Base-by-base conservation (phyloP, 2,329 filamentous ascomycete genomes). In the Paraphaeosphaeria minitans region DNA sequence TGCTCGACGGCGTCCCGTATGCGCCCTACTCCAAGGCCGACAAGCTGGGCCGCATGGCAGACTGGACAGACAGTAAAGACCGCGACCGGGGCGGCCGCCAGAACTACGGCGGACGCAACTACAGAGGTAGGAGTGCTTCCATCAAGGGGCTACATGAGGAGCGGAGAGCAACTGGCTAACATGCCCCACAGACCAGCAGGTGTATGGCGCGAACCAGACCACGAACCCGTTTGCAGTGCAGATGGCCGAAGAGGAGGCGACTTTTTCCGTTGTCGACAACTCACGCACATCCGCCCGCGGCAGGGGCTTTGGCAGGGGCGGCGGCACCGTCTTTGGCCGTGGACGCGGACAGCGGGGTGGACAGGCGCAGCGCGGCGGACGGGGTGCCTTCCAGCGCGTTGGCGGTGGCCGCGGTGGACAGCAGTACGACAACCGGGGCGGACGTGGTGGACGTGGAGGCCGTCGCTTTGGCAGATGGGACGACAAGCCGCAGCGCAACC, bases 1-100 rank as follows among this genome's bases (percentile, higher is more conserved):
- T 91, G 62, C 86, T 98, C 72, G 89, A 96, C 77, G 95, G 95
- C 76, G 92, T 98, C 51, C 95, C 95, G 41, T 99, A 97, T 79
- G 95, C 95, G 70, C 95, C 95, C 61, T 99, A 95, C 84, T 97
- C 93, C 68, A 99, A 99, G 82, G 93, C 92, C 77, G 95, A 99
- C 84, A 98, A 97, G 85, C 85, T 99, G 60, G 95, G 95, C 75
- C 93, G 95, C 78, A 98, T 99, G 93, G 95, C 95, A 61, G 95
- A 99, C 84, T 99, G 95, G 95, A 96, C 93, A 49, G 95, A 97
- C 76, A 88, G 91, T 78, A 97, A 97, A 81, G 86, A 87, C 68
- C 75, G 83, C 56, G 92, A 95, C 61, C 84, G 93, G 73, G 90
- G 90, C 67, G 91, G 92, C 62, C 85, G 94, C 76, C 88, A 91